phyloP scores from a whole-genome alignment of 306 rosid genomes.

The Dicorynia guianensis region DNA sequence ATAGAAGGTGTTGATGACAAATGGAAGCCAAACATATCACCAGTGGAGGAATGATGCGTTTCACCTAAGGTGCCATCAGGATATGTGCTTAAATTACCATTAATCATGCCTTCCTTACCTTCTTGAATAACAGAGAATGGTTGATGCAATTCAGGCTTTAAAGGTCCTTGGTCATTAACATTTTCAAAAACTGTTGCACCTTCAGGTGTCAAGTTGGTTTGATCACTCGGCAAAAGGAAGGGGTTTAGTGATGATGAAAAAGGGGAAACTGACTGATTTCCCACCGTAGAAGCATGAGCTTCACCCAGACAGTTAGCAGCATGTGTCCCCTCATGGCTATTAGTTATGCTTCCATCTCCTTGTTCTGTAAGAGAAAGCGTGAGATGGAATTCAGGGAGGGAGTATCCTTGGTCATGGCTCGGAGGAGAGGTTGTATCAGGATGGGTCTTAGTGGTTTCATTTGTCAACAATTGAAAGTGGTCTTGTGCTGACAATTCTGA shows the following conservation, averaged over 20 bases:
- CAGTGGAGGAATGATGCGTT: too few species aligned
- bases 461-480: not conserved
- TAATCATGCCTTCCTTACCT: not conserved
- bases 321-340: slow-evolving; percentile 1
- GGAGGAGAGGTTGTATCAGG: not conserved
- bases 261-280: not conserved
- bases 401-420: not conserved
- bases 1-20: not conserved
- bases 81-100: too few species aligned
- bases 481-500: slow-evolving; percentile 17
- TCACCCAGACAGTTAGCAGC: not conserved
- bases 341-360: slow-evolving; percentile 24
- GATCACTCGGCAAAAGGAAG: not conserved
- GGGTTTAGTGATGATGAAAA: slow-evolving; percentile 44
- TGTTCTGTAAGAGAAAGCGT: slow-evolving; percentile 25
- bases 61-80: too few species aligned
- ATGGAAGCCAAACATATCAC: not conserved
- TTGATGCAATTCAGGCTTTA: slow-evolving; percentile 8
- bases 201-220: not conserved
- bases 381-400: not conserved
- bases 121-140: not conserved
- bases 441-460: slow-evolving; percentile 10
- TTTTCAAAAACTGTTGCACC: not conserved
- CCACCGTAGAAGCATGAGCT: slow-evolving; percentile 13
- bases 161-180: not conserved